Evolutionary conservation across 345 rosid genomes (phyloP).

Genomic region (Gossypium anomalum): DNA sequence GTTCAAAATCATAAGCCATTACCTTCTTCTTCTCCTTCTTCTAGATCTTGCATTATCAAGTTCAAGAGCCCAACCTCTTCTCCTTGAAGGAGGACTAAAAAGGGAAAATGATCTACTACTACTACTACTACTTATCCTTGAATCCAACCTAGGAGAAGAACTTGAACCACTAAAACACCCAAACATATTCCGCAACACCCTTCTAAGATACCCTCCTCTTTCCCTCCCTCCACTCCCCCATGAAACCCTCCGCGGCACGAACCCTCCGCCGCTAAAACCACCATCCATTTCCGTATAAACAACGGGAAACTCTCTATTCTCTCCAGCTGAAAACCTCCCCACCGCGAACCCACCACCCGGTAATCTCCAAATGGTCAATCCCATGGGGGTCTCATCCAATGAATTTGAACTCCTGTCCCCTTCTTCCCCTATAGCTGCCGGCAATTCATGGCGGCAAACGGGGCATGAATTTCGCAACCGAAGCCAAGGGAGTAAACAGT

Average conservation of each 20-base stretch:
- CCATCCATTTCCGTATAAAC: conserved; percentile 94
- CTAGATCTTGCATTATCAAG: conserved; percentile 17
- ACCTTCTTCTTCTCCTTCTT: conserved; percentile 18
- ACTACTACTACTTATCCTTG: conserved; percentile 23
- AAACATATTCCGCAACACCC: conserved; percentile 38
- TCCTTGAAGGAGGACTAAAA: conserved; percentile 25
- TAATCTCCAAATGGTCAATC: conserved; percentile 87
- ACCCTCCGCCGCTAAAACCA: conserved; percentile 56
- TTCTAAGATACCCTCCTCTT: conserved; percentile 44
- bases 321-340: conserved; percentile 71
- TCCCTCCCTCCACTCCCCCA: conserved; percentile 61
- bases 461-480: conserved; percentile 82
- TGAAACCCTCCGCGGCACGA: conserved; percentile 60
- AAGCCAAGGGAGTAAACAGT: conserved; percentile 92
- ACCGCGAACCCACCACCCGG: conserved; percentile 96
- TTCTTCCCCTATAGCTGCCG: conserved; percentile 27
- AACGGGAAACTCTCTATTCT: conserved; percentile 66
- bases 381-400: conserved; percentile 47
- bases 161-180: conserved; percentile 49
- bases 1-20: neutral
- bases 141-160: conserved; percentile 26
- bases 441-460: conserved; percentile 90
- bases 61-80: conserved; percentile 29
- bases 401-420: conserved; percentile 1
- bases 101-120: conserved; percentile 18